Conservation (phyloP, 768 basidiomycete genomes). For the Megacollybia marginata region DNA sequence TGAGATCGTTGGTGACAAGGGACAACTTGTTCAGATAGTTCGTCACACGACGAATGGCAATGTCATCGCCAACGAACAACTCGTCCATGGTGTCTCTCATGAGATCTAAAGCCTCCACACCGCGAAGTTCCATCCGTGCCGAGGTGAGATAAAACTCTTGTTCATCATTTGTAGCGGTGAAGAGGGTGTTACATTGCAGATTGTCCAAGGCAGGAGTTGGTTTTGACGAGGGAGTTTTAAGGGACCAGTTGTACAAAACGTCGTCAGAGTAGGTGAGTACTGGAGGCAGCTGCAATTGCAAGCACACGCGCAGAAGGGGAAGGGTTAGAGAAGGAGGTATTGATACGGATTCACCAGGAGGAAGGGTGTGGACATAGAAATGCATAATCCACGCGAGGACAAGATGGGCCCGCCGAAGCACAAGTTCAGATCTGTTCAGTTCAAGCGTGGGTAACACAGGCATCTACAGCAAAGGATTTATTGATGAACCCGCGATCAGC, state of each 20-base stretch:
- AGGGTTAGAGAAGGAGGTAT: conserved; percentile 69
- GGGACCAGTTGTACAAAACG: conserved; percentile 81
- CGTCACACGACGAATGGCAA: conserved; percentile 55
- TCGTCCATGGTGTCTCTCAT: conserved; percentile 88
- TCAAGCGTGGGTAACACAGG: conserved; percentile 39
- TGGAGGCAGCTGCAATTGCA: conserved; percentile 73
- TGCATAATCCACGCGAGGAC: conserved; percentile 71
- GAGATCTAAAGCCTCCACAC: conserved; percentile 75
- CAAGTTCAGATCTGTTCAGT: conserved; percentile 42
- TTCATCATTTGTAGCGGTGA: conserved; percentile 77
- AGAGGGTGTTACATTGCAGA: conserved; percentile 57
- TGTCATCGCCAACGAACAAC: conserved; percentile 68
- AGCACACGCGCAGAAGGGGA: conserved; percentile 67
- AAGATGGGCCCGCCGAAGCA: conserved; percentile 65
- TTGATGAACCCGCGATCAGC: background rate
- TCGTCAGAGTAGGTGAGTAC: conserved; percentile 88
- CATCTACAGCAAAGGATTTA: conserved; percentile 30
- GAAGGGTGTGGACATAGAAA: conserved; percentile 67
- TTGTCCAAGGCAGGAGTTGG: conserved; percentile 42
- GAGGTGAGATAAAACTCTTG: conserved; percentile 84
- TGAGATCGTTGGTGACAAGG: conserved; percentile 56
- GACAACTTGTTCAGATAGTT: conserved; percentile 60
- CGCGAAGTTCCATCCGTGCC: conserved; percentile 78
- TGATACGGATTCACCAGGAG: conserved; percentile 38
- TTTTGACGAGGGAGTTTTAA: conserved; percentile 23